Evolutionary conservation across 441 rosid species (phyloP).

Genomic region (Brassica hybrid): DNA sequence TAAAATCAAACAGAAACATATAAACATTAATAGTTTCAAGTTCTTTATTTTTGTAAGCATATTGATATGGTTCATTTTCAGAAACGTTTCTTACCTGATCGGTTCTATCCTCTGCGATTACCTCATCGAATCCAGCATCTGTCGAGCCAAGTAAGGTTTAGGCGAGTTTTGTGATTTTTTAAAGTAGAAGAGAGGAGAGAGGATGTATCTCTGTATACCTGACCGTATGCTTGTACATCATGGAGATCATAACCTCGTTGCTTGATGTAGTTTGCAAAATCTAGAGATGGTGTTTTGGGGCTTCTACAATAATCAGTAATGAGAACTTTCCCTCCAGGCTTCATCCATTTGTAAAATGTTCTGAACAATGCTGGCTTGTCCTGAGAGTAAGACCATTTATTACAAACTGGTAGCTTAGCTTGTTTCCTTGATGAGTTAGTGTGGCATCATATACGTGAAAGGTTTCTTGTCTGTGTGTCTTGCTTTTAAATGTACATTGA

Average conservation of each 20-base stretch:
- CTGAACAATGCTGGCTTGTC: constrained; percentile 87
- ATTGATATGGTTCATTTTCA: too few species aligned
- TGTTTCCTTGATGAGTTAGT: too few species aligned
- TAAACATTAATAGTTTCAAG: too few species aligned
- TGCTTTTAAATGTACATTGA: too few species aligned
- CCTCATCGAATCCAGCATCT: constrained; percentile 88
- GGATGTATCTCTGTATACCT: constrained; percentile 50
- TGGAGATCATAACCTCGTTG: constrained; percentile 97
- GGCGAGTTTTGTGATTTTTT: neutral
- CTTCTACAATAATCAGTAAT: constrained; percentile 83
- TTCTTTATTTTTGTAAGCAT: too few species aligned
- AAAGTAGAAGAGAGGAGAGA: neutral
- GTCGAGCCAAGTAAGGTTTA: neutral
- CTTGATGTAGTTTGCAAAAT: constrained; percentile 69
- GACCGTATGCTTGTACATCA: constrained; percentile 72
- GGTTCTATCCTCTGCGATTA: constrained; percentile 78
- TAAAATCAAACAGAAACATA: neutral
- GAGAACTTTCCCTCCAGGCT: constrained; percentile 90
- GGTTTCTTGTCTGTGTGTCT: too few species aligned
- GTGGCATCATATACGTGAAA: too few species aligned
- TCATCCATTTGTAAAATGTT: constrained; percentile 88
- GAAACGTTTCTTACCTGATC: constrained; percentile 56
- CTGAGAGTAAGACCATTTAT: constrained; percentile 52
- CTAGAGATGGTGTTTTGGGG: constrained; percentile 65
- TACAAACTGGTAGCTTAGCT: too few species aligned